These are phyloP conservation scores for Phytopythium vexans DNA, from an alignment of 352 stramenopile species.

Conservation along the genomic window DNA sequence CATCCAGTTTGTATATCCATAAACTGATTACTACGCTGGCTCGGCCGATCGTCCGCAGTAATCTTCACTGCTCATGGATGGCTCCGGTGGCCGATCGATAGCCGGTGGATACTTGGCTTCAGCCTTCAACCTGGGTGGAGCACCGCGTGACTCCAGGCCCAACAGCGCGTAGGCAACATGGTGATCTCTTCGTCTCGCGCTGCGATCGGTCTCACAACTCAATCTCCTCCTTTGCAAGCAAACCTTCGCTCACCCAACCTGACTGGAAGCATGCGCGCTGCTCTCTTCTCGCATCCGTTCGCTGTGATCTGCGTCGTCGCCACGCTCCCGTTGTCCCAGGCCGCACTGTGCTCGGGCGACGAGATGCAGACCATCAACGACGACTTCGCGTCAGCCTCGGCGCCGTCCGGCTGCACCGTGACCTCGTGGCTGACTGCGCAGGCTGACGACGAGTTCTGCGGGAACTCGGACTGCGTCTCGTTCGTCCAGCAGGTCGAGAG, in stretches of 20 bases:
- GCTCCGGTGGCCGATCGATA: too few relatives aligned
- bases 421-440: not conserved
- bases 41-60: too few relatives aligned
- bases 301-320: not conserved
- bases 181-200: not conserved
- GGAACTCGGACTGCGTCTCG: conserved; percentile 1
- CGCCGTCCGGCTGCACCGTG: conserved; percentile 2
- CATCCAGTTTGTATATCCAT: too few relatives aligned
- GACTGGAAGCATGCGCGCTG: not conserved
- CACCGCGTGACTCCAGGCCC: too few relatives aligned
- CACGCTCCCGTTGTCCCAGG: not conserved
- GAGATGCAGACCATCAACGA: conserved; percentile 5
- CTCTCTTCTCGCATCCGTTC: not conserved
- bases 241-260: not conserved
- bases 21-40: too few relatives aligned
- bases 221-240: not conserved
- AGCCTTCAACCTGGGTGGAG: too few relatives aligned
- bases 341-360: not conserved
- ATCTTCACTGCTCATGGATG: too few relatives aligned
- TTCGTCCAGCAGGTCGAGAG: not conserved
- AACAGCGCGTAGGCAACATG: too few relatives aligned
- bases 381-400: not conserved
- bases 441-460: not conserved
- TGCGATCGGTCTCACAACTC: not conserved
- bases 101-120: too few relatives aligned